A percentile compares a stretch with the other conserved stretches of the same genome.
Conservation (phyloP, 208 protist species). For the Leptomonas pyrrhocoris region DNA sequence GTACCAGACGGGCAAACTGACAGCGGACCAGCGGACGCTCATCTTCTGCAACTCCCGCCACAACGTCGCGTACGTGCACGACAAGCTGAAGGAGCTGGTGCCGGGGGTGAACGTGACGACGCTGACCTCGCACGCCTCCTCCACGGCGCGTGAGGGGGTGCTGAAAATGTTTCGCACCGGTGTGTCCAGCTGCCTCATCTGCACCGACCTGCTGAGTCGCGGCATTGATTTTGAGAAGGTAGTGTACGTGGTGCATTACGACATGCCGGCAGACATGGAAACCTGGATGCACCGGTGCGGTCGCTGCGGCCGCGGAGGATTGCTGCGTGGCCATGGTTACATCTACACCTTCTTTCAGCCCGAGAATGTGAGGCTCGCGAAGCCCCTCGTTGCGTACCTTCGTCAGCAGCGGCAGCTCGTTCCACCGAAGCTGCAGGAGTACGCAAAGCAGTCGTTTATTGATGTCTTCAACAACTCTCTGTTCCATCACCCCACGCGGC, state of each 20-base stretch:
- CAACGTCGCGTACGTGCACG: conserved; percentile 81
- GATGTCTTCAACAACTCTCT: conserved; percentile 79
- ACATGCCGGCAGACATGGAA: conserved; percentile 95
- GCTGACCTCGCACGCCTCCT: conserved; percentile 67
- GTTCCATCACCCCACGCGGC: conserved; percentile 78
- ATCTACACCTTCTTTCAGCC: conserved; percentile 89
- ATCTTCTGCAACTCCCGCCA: conserved; percentile 90
- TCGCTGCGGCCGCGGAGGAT: conserved; percentile 91
- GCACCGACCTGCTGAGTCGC: conserved; percentile 98
- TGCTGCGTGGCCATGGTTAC: conserved; percentile 46
- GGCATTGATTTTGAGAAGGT: conserved; percentile 97
- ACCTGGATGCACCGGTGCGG: conserved; percentile 98
- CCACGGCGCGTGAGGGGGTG: conserved; percentile 54
- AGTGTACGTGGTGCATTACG: conserved; percentile 98
- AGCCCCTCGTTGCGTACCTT: conserved; percentile 81
- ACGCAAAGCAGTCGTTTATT: conserved; percentile 78
- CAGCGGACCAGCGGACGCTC: conserved; percentile 63
- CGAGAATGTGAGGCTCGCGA: conserved; percentile 78
- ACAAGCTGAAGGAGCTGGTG: conserved; percentile 53
- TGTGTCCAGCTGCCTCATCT: conserved; percentile 94
- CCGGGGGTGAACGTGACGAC: conserved; percentile 55
- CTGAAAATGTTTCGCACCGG: conserved; percentile 94
- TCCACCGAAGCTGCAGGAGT: conserved; percentile 84
- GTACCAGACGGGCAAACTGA: conserved; percentile 70
- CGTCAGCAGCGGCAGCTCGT: conserved; percentile 75